Base-by-base conservation (phyloP, 148 eudicot genomes). In the Vaccinium macrocarpon region DNA sequence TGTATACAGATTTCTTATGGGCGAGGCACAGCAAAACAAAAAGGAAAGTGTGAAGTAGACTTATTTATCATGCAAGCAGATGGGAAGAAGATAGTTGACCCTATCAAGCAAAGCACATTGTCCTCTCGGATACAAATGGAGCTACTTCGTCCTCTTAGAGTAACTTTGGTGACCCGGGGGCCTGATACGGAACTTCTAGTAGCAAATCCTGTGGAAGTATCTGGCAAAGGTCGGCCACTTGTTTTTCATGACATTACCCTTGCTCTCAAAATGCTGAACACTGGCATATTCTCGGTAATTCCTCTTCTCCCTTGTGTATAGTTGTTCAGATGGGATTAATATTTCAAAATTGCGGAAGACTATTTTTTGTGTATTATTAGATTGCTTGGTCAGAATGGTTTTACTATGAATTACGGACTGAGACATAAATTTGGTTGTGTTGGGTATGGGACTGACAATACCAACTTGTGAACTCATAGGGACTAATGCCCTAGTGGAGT, bases 181-280 rank as follows among this genome's bases (percentile, higher is more conserved):
- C 93, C 93, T 52, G 93, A 91, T 75, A 84, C 88, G 0, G 93
- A 91, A 74, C 73, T 91, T 72, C 86, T 90, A 10, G 93, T 91
- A 16, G 93, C 91, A 62, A 91, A 91, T 53, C 93, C 93, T 12
- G 90, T 91, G 42, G 93, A 91, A 74, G 84, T 91, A 83, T 91
- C 92, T 55, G 91, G 93, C 25, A 88, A 83, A 84, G 93, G 93
- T 2, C 91, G 93, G 76, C 93, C 93, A 19, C 86, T 90, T 72
- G 93, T 91, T 21, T 90, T 91, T 80, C 57, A 87, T 48, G 93
- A 91, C 72, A 88, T 91, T 38, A 91, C 93, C 38, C 88, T 91
- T 56, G 93, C 93, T 79, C 92, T 91, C 61, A 91, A 90, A 87
- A 87, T 83, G 86, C 91, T 91, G 53, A 83, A 90, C 81, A 88